Evolutionary conservation across 176 grass and related monocot species (phyloP).

Genomic region (Pontederia crassipes): DNA sequence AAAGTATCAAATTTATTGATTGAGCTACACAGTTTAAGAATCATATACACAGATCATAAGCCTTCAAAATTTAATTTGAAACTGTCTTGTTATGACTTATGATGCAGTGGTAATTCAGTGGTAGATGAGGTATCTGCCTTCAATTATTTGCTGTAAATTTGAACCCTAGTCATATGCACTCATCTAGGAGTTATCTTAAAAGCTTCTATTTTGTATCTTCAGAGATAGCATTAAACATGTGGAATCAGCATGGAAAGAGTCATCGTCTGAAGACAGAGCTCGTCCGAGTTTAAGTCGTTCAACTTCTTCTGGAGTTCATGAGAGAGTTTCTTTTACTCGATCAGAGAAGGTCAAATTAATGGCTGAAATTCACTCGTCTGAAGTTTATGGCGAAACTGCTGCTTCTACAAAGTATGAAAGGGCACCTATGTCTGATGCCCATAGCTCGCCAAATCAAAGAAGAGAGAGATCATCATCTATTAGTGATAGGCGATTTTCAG

Average conservation of each 20-base stretch:
- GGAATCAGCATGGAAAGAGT: constrained; percentile 23
- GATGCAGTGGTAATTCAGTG: too few relatives aligned
- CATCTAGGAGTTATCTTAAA: too few relatives aligned
- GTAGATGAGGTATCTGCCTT: too few relatives aligned
- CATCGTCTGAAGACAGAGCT: constrained; percentile 1
- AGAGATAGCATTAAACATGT: constrained; percentile 26
- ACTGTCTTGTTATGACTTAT: too few relatives aligned
- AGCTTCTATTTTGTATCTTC: not conserved
- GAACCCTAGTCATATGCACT: too few relatives aligned
- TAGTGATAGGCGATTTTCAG: constrained; percentile 21
- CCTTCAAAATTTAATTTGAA: too few relatives aligned
- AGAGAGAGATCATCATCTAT: constrained; percentile 20
- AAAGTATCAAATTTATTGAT: too few relatives aligned
- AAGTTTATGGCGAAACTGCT: constrained; percentile 15
- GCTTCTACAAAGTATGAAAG: constrained; percentile 26
- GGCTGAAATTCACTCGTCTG: not conserved
- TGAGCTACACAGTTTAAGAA: too few relatives aligned
- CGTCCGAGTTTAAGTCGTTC: not conserved
- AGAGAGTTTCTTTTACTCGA: constrained; percentile 10
- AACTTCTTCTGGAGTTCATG: constrained; percentile 14
- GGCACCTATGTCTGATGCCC: constrained; percentile 24
- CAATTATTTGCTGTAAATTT: too few relatives aligned
- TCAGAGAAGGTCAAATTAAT: constrained; percentile 14
- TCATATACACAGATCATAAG: too few relatives aligned
- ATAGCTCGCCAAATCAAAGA: constrained; percentile 16